These are phyloP conservation scores for Botrytis paeoniae DNA, from an alignment of 2,329 filamentous ascomycete species.

Conservation along the genomic window DNA sequence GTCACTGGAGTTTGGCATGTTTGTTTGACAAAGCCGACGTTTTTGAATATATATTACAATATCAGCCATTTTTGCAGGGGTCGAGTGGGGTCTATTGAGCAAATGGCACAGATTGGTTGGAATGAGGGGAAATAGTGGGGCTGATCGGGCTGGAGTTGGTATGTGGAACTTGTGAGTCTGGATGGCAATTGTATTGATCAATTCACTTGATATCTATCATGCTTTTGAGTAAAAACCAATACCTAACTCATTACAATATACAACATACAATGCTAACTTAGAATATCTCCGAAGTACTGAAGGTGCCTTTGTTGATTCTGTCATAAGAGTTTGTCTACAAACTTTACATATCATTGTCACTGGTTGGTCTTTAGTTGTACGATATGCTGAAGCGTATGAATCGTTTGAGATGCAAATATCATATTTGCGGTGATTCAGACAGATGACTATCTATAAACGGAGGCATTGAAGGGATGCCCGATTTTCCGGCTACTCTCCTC, in stretches of 20 bases:
- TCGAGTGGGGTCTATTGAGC: fast-evolving
- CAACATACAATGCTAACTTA: background rate
- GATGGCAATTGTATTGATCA: background rate
- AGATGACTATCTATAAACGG: background rate
- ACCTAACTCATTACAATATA: background rate
- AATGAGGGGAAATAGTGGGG: background rate
- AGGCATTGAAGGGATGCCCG: background rate
- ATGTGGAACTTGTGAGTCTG: background rate
- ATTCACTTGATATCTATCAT: background rate
- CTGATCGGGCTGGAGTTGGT: background rate
- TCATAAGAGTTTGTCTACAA: background rate
- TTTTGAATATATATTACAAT: background rate
- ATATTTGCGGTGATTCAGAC: background rate
- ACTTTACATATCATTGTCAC: background rate
- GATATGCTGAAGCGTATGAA: background rate
- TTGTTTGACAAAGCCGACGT: background rate
- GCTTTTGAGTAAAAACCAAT: too few species aligned
- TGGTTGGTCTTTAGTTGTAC: background rate
- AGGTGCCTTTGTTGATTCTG: background rate
- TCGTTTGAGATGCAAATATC: background rate
- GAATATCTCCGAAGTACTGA: background rate
- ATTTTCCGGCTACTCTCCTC: background rate
- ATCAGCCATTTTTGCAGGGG: background rate
- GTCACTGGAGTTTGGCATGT: slow-evolving; percentile 30
- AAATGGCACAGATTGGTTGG: background rate